Evolutionary conservation across 2,329 filamentous ascomycete genomes (phyloP).

Genomic region (Fusarium oligoseptatum): DNA sequence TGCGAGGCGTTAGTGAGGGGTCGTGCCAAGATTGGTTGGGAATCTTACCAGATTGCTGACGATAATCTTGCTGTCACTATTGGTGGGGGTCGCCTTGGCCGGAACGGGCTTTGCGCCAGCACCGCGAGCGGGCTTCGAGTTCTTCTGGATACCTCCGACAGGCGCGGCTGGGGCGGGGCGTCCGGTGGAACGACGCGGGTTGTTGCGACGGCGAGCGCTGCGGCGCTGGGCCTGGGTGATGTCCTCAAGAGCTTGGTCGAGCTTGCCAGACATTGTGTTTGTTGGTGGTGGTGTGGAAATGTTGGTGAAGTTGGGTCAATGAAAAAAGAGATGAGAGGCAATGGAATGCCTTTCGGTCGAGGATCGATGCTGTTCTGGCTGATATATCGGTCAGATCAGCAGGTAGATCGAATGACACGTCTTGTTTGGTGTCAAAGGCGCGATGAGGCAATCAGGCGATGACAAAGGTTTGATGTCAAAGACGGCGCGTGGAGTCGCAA

Average conservation of each 20-base stretch:
- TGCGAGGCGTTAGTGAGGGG: conserved; percentile 66
- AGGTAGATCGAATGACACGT: conserved; percentile 37
- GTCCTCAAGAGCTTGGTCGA: conserved; percentile 97
- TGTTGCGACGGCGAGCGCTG: conserved; percentile 67
- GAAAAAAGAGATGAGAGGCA: conserved; percentile 10
- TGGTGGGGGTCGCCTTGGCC: conserved; percentile 71
- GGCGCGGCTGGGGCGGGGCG: conserved; percentile 74
- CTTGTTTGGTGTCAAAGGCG: conserved; percentile 25
- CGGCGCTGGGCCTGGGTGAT: conserved; percentile 85
- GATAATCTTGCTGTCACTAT: conserved; percentile 93
- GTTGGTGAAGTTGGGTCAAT: conserved; percentile 28
- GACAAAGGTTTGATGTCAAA: conserved; percentile 19
- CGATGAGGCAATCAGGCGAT: conserved; percentile 8
- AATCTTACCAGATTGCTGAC: conserved; percentile 94
- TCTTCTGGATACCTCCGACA: conserved; percentile 89
- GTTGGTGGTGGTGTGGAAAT: conserved; percentile 21
- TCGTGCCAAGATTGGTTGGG: neutral
- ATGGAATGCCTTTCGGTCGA: conserved; percentile 18
- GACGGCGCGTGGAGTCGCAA: conserved; percentile 27
- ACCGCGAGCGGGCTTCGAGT: conserved; percentile 71
- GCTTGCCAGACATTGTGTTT: conserved; percentile 87
- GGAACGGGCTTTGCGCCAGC: conserved; percentile 72
- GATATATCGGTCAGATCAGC: conserved; percentile 43
- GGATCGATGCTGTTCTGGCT: conserved; percentile 39
- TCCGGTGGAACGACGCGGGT: conserved; percentile 63